A percentile compares a stretch with the other conserved stretches of the same genome.
Conservation (phyloP, 2,329 filamentous ascomycete species). For the Tympanopsis confertula region DNA sequence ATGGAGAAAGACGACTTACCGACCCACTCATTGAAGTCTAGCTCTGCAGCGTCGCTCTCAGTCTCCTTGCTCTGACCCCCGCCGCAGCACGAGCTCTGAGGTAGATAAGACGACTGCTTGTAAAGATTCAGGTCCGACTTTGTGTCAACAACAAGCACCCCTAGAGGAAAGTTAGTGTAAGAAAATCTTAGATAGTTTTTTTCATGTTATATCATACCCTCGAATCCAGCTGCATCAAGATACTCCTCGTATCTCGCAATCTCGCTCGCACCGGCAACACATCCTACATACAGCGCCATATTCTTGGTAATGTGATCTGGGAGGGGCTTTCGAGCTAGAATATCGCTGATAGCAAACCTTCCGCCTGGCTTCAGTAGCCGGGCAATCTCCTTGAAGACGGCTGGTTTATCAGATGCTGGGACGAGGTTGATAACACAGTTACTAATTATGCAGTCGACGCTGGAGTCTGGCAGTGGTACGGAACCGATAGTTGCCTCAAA, state of each 20-base stretch:
- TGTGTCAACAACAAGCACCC: constrained; percentile 20
- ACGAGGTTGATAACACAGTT: constrained; percentile 38
- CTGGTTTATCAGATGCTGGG: constrained; percentile 22
- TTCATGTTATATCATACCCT: neutral
- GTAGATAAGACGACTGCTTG: constrained; percentile 6
- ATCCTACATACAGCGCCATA: constrained; percentile 31
- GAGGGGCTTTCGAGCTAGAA: constrained; percentile 25
- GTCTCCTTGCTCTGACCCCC: constrained; percentile 2
- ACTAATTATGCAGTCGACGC: constrained; percentile 31
- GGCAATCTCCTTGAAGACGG: constrained; percentile 30
- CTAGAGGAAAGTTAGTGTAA: constrained; percentile 6
- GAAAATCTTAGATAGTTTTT: no score
- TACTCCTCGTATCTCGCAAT: constrained; percentile 26
- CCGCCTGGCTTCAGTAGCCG: constrained; percentile 31
- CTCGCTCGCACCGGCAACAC: constrained; percentile 30
- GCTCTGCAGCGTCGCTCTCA: constrained; percentile 7
- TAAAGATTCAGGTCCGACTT: constrained; percentile 23
- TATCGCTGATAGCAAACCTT: constrained; percentile 33
- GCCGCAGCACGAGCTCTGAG: constrained; percentile 9
- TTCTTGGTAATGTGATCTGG: constrained; percentile 20
- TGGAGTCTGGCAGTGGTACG: constrained; percentile 15
- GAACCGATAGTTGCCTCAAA: constrained; percentile 28
- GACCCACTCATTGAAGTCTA: constrained; percentile 26
- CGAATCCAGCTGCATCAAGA: constrained; percentile 13
- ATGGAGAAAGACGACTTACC: constrained; percentile 13